A percentile compares a stretch with the other conserved stretches of the same genome.
Evolutionary conservation across 2,329 filamentous ascomycete genomes (phyloP).

Genomic region (Claviceps spartinae): DNA sequence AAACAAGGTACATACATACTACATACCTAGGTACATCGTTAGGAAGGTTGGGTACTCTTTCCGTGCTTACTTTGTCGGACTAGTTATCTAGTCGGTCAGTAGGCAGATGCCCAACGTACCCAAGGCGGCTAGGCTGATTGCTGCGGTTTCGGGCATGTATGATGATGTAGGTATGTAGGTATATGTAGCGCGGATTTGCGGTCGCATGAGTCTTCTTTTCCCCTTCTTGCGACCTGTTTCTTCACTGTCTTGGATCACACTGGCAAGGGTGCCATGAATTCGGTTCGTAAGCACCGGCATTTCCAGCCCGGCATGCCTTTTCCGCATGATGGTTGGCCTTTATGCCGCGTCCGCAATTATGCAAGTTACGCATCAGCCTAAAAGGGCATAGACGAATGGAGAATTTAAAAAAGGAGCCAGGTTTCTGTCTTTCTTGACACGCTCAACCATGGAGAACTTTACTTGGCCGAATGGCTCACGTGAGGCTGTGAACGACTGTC

Average conservation of each 20-base stretch:
- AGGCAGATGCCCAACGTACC: neutral
- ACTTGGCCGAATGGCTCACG: neutral
- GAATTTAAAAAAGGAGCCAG: neutral
- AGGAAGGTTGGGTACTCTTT: neutral
- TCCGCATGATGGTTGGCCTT: neutral
- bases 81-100: neutral
- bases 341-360: neutral
- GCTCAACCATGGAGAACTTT: neutral
- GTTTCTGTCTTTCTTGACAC: neutral
- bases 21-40: neutral
- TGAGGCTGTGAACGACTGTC: neutral
- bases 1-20: neutral
- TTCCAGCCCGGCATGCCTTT: neutral
- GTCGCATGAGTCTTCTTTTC: neutral
- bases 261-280: neutral
- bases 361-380: neutral
- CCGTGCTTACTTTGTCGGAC: neutral
- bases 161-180: neutral
- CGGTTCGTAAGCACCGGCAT: neutral
- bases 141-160: neutral
- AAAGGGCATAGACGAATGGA: neutral
- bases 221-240: neutral
- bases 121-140: neutral
- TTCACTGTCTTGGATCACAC: neutral
- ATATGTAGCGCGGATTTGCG: neutral